Conservation (phyloP, 2,329 filamentous ascomycete species). For the Myotisia sp. region DNA sequence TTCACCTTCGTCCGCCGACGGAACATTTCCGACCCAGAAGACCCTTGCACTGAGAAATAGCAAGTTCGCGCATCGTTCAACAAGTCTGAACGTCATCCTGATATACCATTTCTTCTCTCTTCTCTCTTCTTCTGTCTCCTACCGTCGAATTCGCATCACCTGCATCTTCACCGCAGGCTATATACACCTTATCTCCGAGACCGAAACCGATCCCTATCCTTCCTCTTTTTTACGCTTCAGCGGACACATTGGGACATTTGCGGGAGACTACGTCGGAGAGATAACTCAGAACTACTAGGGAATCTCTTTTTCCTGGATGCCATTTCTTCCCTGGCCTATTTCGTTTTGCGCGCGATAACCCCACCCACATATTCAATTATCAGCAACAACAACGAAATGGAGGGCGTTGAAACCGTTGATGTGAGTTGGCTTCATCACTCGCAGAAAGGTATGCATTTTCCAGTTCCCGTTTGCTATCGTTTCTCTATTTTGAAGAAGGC, state of each 20-base stretch:
- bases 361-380: too few species aligned
- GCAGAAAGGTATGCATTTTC: slow-evolving; percentile 65
- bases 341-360: not conserved
- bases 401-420: slow-evolving; percentile 68
- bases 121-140: not conserved
- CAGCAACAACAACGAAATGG: slow-evolving; percentile 51
- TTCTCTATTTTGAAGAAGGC: too few species aligned
- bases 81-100: not conserved
- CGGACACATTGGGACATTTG: not conserved
- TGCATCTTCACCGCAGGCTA: not conserved
- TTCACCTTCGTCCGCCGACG: not conserved
- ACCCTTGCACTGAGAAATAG: too few species aligned
- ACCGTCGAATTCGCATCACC: not conserved
- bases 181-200: not conserved
- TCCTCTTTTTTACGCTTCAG: not conserved
- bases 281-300: too few species aligned
- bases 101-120: not conserved
- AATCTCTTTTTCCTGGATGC: not conserved
- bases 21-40: not conserved
- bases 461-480: too few species aligned
- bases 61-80: too few species aligned
- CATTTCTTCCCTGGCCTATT: not conserved
- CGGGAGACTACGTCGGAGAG: too few species aligned
- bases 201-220: not conserved
- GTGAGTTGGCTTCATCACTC: slow-evolving; percentile 84